Conservation (phyloP, 2,329 filamentous ascomycete genomes). For the Karstenula rhodostoma region DNA sequence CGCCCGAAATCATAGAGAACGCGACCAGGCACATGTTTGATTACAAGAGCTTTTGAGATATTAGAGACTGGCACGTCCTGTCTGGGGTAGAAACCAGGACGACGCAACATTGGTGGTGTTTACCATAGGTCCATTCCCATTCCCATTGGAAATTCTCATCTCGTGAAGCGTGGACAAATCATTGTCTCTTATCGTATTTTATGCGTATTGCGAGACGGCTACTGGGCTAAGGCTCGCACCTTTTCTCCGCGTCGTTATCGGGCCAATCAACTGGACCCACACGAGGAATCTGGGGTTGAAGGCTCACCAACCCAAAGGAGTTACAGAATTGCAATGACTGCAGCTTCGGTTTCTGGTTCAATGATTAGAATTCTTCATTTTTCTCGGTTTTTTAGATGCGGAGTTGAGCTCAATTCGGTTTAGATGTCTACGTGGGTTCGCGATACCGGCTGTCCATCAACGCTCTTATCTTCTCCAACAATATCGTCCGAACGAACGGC, state of each 20-base stretch:
- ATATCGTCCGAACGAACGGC: neutral
- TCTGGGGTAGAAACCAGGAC: no score
- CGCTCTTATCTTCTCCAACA: neutral
- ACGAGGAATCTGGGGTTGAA: conserved; percentile 2
- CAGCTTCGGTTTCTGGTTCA: neutral
- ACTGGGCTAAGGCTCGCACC: neutral
- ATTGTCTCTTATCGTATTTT: neutral
- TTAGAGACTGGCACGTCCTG: no score
- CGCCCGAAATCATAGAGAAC: no score
- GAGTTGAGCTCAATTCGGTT: neutral
- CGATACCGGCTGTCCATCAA: neutral
- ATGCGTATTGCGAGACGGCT: neutral
- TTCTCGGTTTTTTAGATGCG: neutral
- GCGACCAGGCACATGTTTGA: no score
- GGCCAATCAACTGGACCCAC: neutral
- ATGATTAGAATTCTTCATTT: neutral
- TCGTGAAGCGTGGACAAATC: neutral
- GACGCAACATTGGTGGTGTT: no score
- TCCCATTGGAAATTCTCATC: neutral
- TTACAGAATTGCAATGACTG: neutral
- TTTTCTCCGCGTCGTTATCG: conserved; percentile 10
- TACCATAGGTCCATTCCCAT: neutral
- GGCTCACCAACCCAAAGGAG: neutral
- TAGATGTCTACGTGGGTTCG: neutral
- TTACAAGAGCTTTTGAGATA: no score